Evolutionary conservation across 1,284 basidiomycete genomes (phyloP).

Genomic region (Tilletia walkeri): DNA sequence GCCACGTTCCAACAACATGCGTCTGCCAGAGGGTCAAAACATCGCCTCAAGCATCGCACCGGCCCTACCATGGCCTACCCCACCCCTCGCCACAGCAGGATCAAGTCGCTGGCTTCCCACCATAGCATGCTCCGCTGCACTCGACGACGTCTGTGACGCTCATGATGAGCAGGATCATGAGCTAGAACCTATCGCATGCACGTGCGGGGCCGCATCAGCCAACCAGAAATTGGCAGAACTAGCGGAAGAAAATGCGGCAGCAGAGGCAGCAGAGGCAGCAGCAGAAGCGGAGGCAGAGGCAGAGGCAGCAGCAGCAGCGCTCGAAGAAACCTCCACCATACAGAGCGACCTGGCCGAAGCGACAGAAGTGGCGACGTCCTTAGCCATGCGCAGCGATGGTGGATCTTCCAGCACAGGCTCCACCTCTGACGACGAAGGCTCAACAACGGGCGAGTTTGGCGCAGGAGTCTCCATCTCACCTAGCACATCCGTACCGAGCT

Average conservation of each 20-base stretch:
- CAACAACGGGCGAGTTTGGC: not conserved
- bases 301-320: not conserved
- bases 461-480: not conserved
- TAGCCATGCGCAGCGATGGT: not conserved
- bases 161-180: conserved; percentile 1
- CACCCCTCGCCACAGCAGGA: not conserved
- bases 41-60: conserved; percentile 4
- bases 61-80: conserved; percentile 7
- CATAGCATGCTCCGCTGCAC: not conserved
- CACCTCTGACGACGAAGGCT: not conserved
- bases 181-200: not conserved
- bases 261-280: not conserved
- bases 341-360: conserved; percentile 1
- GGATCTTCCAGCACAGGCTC: conserved; percentile 6
- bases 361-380: not conserved
- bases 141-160: not conserved
- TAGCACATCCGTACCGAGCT: conserved; percentile 1
- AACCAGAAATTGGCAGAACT: conserved; percentile 7
- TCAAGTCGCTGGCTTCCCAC: conserved; percentile 4
- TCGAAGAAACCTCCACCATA: not conserved
- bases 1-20: conserved; percentile 14
- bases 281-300: not conserved
- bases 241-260: not conserved
- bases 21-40: not conserved
- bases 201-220: conserved; percentile 5